Base-by-base conservation (phyloP, 202 grass and related monocot genomes). In the Brachypodium distachyon region DNA sequence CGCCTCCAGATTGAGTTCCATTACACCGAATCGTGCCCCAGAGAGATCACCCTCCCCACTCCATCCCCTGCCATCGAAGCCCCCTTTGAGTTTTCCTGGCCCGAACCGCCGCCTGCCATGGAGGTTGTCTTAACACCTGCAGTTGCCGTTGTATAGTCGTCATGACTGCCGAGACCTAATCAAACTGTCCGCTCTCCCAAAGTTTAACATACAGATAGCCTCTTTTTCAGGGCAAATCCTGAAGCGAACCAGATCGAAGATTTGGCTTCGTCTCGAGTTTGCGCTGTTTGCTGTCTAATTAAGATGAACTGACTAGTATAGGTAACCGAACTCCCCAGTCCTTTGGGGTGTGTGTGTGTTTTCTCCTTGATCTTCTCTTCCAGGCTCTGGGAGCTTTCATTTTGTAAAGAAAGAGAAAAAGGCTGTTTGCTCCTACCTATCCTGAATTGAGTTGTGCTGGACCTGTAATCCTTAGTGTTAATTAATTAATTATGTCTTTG, bases 1-100 rank as follows among this genome's bases (percentile, higher is more conserved):
- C 90, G 96, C 55, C 91, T 99, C 51, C 96, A 99, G 80, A 99
- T 99, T 0, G 96, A 99, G 78, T 88, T 99, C 78, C 96, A 99
- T 53, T 96, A 93, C 72, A 96, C 89, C 0, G 83, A 93, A 60
- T 59, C 83, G 10, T 89, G 79, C 73, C 72, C 83, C 4, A 16
- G 32, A 0, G 87, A 89, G 50, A 52, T 74, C 34, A 34, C 38
- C 7, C 2, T 67, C 29, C 60, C 70, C 10, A 17, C 69, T 67
- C 61, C 43, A 25, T 33, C 62, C 32, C 46, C 82, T 6, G 32
- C 51, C 23, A 9, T 40, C 7, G 82, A 88, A 47, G 57, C 62
- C 17, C 65, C 77, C 12, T 83, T 86, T 0, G 89, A 90, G 47
- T 78, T 89, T 26, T 82, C 76, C 36, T 94, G 91, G 86, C 86